Evolutionary conservation across 2,329 filamentous ascomycete genomes (phyloP).

Genomic region (Plectosphaerella plurivora): DNA sequence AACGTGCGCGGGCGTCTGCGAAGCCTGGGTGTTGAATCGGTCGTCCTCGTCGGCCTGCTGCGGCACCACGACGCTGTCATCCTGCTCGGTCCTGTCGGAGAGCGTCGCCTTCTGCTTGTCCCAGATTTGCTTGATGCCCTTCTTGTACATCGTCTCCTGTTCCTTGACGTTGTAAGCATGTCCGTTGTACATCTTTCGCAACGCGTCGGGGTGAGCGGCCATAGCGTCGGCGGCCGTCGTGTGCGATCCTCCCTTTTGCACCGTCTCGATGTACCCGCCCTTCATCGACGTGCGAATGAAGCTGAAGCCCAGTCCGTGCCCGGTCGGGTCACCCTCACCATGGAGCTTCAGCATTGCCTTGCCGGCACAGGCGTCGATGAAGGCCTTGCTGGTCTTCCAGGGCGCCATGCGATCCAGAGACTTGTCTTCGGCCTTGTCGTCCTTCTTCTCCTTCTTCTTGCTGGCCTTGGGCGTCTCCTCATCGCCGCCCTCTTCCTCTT

Average conservation of each 20-base stretch:
- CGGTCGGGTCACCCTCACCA: conserved; percentile 90
- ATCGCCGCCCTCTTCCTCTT: conserved; percentile 44
- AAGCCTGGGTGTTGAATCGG: conserved; percentile 66
- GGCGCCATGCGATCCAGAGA: conserved; percentile 87
- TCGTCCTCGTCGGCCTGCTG: conserved; percentile 59
- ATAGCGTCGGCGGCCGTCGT: conserved; percentile 77
- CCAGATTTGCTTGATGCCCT: conserved; percentile 90
- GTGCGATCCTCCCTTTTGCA: conserved; percentile 54
- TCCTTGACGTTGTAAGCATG: conserved; percentile 97
- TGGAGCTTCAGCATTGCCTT: conserved; percentile 97
- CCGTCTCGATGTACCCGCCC: conserved; percentile 83
- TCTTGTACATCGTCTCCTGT: conserved; percentile 88
- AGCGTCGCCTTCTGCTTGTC: conserved; percentile 78
- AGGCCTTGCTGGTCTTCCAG: conserved; percentile 96
- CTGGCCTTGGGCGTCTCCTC: conserved; percentile 34
- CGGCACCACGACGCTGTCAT: conserved; percentile 52
- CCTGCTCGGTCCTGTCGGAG: conserved; percentile 65
- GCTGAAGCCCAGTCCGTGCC: conserved; percentile 88
- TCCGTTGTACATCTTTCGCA: conserved; percentile 78
- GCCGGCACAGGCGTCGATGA: conserved; percentile 85
- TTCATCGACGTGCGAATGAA: conserved; percentile 99
- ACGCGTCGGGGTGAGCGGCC: conserved; percentile 58
- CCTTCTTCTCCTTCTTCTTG: conserved; percentile 40
- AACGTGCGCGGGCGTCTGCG: conserved; percentile 59
- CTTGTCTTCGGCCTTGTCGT: conserved; percentile 58